Base-by-base conservation (phyloP, 352 stramenopile species). In the Phytophthora agathidicida region DNA sequence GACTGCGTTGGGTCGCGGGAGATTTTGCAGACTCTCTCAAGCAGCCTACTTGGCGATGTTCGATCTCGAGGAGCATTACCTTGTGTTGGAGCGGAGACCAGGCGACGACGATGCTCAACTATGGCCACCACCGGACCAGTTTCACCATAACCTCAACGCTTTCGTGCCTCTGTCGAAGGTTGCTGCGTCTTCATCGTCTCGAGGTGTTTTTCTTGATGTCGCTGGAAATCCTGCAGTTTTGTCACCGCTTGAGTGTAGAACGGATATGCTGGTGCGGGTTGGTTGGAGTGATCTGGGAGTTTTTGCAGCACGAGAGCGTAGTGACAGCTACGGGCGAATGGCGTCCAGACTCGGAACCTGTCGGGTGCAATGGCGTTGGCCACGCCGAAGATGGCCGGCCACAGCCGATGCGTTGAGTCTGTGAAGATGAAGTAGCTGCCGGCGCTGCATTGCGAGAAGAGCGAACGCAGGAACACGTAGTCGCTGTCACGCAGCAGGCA, bases 321-420 rank as follows among this genome's bases (percentile, higher is more conserved):
- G 53, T 91, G 78, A 46, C 81, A 91, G 9, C 72, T 60, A n/a
- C 73, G 63, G 14, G 66, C 71, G 42, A 84, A 80, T 3, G 81
- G 81, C 1, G 73, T 79, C 72, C 75, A 89, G 9, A 85, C 53
- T 7, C 75, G 73, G 46, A 91, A 91, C 7, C 22, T 47, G 20
- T 66, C 47, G 30, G 50, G 39, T 11, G 57, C 38, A 1, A 65
- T 62, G 17, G 68, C 33, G 5, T 60, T 49, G 10, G 76, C 75
- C 23, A 89, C 68, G 4, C 75, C 52, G 39, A 68, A 78, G 39
- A 90, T 85, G 26, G 73, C 52, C 8, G 78, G 78, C 81, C 81
- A 91, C 22, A 91, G 60, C 7, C 81, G 78, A 68, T 91, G 81
- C 4, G 81, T 91, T 35, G 78, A 88, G 56, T 91, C 80, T 8